Conservation (phyloP, 129 eudicot genomes). For the Flaveria brownii region DNA sequence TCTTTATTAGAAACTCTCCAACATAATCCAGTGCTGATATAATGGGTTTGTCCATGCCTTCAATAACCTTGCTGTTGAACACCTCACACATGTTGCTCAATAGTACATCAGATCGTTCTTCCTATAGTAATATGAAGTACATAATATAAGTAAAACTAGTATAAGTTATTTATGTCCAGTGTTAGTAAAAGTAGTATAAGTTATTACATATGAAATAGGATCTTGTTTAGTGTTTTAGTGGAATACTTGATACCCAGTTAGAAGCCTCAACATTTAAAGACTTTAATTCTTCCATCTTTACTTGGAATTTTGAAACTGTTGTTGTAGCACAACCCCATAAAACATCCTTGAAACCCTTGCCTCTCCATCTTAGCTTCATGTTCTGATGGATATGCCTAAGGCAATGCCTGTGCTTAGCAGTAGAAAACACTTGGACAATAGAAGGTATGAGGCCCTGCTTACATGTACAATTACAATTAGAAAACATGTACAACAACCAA, state of each 20-base stretch:
- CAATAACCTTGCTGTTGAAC: not conserved
- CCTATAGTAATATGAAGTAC: not conserved
- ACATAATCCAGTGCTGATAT: not conserved
- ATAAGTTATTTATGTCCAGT: no score
- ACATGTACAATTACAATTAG: no score
- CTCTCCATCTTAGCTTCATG: not conserved
- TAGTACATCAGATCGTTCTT: not conserved
- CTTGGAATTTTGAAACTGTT: not conserved
- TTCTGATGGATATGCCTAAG: not conserved
- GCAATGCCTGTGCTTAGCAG: not conserved
- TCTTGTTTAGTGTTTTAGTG: not conserved
- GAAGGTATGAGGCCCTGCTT: not conserved
- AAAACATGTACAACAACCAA: no score
- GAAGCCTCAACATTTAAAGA: not conserved
- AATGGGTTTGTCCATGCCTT: no score
- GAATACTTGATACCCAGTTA: not conserved
- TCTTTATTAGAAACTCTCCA: not conserved
- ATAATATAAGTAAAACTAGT: no score
- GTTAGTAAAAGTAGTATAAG: no score
- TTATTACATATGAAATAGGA: not conserved
- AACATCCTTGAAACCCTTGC: not conserved
- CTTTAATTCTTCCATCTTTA: no score
- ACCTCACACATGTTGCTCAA: not conserved
- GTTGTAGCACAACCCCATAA: not conserved
- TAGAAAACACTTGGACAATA: not conserved